These are phyloP conservation scores for Gossypium davidsonii DNA, from an alignment of 441 rosid genomes.

Conservation along the genomic window DNA sequence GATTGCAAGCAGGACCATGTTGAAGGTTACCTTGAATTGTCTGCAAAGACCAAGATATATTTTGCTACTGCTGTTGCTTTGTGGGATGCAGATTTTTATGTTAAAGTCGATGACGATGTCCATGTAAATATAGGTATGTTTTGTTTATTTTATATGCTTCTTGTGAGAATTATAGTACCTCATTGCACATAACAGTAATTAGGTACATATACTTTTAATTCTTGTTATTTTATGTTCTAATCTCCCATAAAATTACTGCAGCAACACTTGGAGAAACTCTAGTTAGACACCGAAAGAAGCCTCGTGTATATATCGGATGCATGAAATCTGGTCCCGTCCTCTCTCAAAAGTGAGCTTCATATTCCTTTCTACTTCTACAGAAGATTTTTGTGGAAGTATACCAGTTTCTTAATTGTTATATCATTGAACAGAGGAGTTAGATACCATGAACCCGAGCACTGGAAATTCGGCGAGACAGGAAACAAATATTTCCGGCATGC, in stretches of 20 bases:
- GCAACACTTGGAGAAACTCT: conserved; percentile 92
- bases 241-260: conserved; percentile 28
- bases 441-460: conserved; percentile 89
- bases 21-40: conserved; percentile 96
- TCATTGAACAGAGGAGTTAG: conserved; percentile 67
- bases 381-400: conserved; percentile 3
- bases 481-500: conserved; percentile 96
- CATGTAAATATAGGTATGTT: conserved; percentile 83
- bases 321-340: conserved; percentile 99
- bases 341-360: conserved; percentile 57
- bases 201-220: not conserved
- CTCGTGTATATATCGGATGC: conserved; percentile 82
- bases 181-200: not conserved
- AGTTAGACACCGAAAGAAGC: conserved; percentile 69
- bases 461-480: conserved; percentile 96
- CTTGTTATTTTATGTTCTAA: not conserved
- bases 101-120: conserved; percentile 96
- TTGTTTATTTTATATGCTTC: not conserved
- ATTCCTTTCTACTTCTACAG: not conserved
- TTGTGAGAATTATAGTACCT: not conserved
- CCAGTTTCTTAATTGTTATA: conserved; percentile 12
- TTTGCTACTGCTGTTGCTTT: conserved; percentile 77
- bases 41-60: conserved; percentile 88
- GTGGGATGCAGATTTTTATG: conserved; percentile 97
- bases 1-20: conserved; percentile 67